phyloP scores from a whole-genome alignment of 441 rosid genomes.

The Jatropha multifida region DNA sequence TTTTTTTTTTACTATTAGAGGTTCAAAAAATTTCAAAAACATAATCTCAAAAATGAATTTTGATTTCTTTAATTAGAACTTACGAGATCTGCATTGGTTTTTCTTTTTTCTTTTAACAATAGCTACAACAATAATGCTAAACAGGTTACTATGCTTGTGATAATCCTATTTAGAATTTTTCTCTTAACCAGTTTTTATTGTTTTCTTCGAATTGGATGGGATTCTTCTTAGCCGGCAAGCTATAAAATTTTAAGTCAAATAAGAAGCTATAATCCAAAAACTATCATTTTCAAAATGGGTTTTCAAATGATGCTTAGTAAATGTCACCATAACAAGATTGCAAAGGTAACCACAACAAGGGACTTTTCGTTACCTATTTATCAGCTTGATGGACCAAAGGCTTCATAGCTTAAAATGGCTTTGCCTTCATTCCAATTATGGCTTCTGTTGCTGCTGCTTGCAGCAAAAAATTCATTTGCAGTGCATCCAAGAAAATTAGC shows the following conservation, averaged over 20 bases:
- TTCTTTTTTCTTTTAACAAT: too few species aligned
- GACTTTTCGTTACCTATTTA: neutral
- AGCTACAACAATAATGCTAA: too few species aligned
- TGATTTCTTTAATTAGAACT: too few species aligned
- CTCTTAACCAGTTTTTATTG: neutral
- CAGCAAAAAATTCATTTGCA: slow-evolving; percentile 1
- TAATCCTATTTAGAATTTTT: neutral
- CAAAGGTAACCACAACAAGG: neutral
- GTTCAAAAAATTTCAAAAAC: too few species aligned
- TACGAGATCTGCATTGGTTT: too few species aligned
- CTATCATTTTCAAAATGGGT: neutral
- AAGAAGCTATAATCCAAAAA: neutral
- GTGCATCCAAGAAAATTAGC: slow-evolving; percentile 12
- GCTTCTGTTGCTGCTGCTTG: neutral
- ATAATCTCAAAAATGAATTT: neutral
- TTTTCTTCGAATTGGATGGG: neutral
- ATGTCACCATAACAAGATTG: neutral
- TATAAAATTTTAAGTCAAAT: neutral
- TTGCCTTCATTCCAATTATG: neutral
- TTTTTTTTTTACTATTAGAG: too few species aligned
- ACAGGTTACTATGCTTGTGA: neutral
- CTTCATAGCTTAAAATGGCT: slow-evolving; percentile 9
- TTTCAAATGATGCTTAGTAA: neutral
- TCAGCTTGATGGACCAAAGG: neutral
- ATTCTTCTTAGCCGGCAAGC: neutral